Evolutionary conservation across 2,329 filamentous ascomycete genomes (phyloP).

Genomic region (Aspergillus sp.): DNA sequence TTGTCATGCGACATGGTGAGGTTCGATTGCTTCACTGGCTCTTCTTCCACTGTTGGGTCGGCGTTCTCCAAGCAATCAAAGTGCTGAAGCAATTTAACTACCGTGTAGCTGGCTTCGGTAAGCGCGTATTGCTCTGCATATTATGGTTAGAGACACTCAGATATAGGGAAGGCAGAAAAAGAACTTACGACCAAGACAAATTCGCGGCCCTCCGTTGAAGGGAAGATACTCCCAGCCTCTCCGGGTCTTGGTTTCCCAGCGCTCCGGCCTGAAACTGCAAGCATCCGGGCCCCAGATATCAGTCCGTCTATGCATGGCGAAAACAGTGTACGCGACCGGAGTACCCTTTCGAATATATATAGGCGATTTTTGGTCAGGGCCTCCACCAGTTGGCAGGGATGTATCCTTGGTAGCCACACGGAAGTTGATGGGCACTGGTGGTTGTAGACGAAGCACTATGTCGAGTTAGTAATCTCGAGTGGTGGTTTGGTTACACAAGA

Average conservation of each 20-base stretch:
- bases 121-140: slow-evolving; percentile 37
- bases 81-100: slow-evolving; percentile 33
- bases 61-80: slow-evolving; percentile 33
- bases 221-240: slow-evolving; percentile 35
- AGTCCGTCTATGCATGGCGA: slow-evolving; percentile 67
- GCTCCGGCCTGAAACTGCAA: slow-evolving; percentile 44
- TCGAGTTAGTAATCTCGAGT: not conserved
- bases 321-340: slow-evolving; percentile 61
- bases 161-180: not conserved
- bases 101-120: slow-evolving; percentile 37
- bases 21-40: slow-evolving; percentile 25
- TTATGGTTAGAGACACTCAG: not conserved
- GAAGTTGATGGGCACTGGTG: slow-evolving; percentile 43
- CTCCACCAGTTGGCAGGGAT: slow-evolving; percentile 50
- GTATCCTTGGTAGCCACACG: slow-evolving; percentile 39
- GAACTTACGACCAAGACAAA: slow-evolving; percentile 36
- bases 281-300: slow-evolving; percentile 44
- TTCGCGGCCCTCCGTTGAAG: slow-evolving; percentile 35
- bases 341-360: slow-evolving; percentile 63
- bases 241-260: slow-evolving; percentile 40
- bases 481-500: not conserved
- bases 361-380: slow-evolving; percentile 54
- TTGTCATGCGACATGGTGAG: slow-evolving; percentile 27
- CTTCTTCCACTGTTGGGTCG: slow-evolving; percentile 21
- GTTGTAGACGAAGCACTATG: slow-evolving; percentile 38